A percentile compares a stretch with the other conserved stretches of the same genome.
phyloP scores from a whole-genome alignment of 495 filamentous ascomycete species.

The Elaphomyces granulatus region DNA sequence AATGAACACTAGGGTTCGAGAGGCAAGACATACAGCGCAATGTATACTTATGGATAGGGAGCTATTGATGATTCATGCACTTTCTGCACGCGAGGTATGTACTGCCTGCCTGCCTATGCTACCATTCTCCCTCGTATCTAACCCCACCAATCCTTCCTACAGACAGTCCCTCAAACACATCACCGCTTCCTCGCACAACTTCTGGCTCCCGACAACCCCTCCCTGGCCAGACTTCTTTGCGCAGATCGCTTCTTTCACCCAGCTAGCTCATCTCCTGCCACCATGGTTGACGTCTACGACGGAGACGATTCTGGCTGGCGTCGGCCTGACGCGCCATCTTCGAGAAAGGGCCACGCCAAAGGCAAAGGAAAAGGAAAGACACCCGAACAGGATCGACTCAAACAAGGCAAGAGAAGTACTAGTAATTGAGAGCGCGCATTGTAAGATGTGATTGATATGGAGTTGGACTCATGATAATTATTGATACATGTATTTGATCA shows the following conservation, averaged over 20 bases:
- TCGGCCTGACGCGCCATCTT: slow-evolving; percentile 4
- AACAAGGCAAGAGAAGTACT: too few relatives aligned
- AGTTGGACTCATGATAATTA: too few relatives aligned
- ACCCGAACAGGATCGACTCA: too few relatives aligned
- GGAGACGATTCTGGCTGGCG: slow-evolving; percentile 15
- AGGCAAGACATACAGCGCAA: slow-evolving; percentile 25
- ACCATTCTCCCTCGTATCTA: slow-evolving; percentile 1
- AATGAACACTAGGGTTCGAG: slow-evolving; percentile 5
- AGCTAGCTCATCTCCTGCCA: not conserved
- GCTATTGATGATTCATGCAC: slow-evolving; percentile 21
- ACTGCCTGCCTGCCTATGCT: not conserved
- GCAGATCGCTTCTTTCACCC: slow-evolving; percentile 10
- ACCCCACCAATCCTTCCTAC: not conserved
- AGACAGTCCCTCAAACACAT: slow-evolving; percentile 30
- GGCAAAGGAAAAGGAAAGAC: too few relatives aligned
- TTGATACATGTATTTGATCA: too few relatives aligned
- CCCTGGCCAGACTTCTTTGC: slow-evolving; percentile 12
- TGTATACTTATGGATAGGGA: slow-evolving; percentile 24
- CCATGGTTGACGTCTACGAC: slow-evolving; percentile 11
- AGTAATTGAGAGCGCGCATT: too few relatives aligned
- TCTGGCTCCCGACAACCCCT: slow-evolving; percentile 18
- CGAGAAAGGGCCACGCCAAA: too few relatives aligned
- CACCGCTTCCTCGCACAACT: slow-evolving; percentile 25
- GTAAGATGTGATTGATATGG: too few relatives aligned
- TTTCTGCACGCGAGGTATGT: slow-evolving; percentile 21